Base-by-base conservation (phyloP, 257 asterid species). In the Scutellaria barbata region DNA sequence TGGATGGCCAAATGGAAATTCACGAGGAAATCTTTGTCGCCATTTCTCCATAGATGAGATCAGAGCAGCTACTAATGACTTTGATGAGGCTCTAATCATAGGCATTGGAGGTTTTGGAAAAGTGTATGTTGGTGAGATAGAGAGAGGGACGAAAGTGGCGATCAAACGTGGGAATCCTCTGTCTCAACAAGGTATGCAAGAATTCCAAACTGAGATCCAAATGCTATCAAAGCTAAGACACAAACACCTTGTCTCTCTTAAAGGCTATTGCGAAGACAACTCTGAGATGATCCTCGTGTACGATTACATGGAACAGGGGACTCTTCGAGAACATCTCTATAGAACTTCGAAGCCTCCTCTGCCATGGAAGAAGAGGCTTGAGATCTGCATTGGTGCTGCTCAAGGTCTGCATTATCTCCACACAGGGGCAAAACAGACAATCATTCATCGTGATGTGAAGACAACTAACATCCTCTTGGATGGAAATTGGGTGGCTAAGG, bases 151-250 rank as follows among this genome's bases (percentile, higher is more conserved):
- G 6, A 92, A 87, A 70, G 96, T 92, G 13, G 97, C 97, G 1
- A 92, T 92, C 57, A 92, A 92, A 89, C 95, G 97, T 50, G 97
- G 96, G 50, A 92, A 92, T 77, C 97, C 97, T 1, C 86, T 89
- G 8, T 87, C 97, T 3, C 96, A 89, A 37, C 96, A 91, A 68
- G 97, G 97, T 6, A 77, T 91, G 56, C 95, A 91, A 47, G 97
- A 91, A 68, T 90, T 90, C 86, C 96, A 90, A 80, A 90, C 97
- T 3, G 97, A 90, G 83, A 90, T 90, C 4, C 96, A 89, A 77
- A 89, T 89, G 97, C 97, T 91, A 65, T 91, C 97, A 4, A 91
- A 91, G 79, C 96, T 91, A 68, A 92, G 96, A 7, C 97, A 91
- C 67, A 43, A 43, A 12, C 65, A 82, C 74, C 69, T 79, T 0